Base-by-base conservation (phyloP, 495 filamentous ascomycete species). In the Xylaria grammica region DNA sequence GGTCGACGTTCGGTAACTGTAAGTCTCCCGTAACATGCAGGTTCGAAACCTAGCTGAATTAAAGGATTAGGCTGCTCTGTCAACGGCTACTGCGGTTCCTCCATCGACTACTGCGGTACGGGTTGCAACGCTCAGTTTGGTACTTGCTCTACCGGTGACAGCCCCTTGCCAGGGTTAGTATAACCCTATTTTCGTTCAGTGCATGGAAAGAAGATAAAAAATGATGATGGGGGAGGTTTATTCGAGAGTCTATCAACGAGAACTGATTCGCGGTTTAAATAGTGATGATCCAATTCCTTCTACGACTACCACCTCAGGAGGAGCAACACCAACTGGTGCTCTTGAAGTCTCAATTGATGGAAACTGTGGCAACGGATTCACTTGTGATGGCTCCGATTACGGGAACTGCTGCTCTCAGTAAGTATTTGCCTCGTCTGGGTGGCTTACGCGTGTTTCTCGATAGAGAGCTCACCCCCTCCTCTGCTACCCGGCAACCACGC, bases 51-150 rank as follows among this genome's bases (percentile, higher is more conserved):
- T 63, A 65, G 65, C 50, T 27, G 22, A 62, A 53, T 27, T n/a
- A 24, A 34, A 36, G 49, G 15, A 19, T 45, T 54, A 72, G 70
- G 77, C 65, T 77, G 86, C 78, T 74, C 76, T 63, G 46, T 71
- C 63, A 67, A 77, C 59, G 76, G 78, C 30, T 75, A 69, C 55
- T 87, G 84, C 71, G 84, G 85, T 8, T 79, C 78, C 52, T 80
- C 79, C 0, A 77, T 75, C 8, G 72, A 75, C 26, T 78, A 84
- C 68, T 88, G 85, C 67, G 81, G 81, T 26, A 63, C 61, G 1
- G 82, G 79, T 8, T 89, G 86, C 58, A 77, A 81, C 27, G 65
- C 77, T 10, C 73, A 76, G 26, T 81, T 81, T 56, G 85, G 85
- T 5, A 77, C 74, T 53, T 87, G 85, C 62, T 60, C 75, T 11